A percentile compares a stretch with the other conserved stretches of the same genome.
phyloP scores from a whole-genome alignment of 2,329 filamentous ascomycete species.

The Didymella sp. region DNA sequence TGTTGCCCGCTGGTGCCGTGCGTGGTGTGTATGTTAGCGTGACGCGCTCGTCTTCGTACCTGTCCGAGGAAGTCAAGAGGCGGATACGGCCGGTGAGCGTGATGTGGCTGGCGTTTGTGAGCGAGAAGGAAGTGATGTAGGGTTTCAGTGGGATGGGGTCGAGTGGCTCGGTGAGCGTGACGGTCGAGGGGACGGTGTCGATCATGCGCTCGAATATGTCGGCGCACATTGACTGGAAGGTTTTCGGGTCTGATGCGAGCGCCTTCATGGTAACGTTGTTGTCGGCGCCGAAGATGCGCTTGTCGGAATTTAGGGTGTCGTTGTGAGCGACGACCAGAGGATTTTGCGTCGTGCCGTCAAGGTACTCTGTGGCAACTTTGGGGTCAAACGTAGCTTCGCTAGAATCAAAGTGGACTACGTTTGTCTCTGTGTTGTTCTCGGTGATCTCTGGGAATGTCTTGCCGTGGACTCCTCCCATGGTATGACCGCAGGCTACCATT shows the following conservation, averaged over 20 bases:
- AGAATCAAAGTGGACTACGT: constrained; percentile 35
- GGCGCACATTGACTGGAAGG: constrained; percentile 30
- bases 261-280: constrained; percentile 41
- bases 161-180: constrained; percentile 29
- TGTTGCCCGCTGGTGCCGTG: background rate
- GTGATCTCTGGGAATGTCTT: constrained; percentile 40
- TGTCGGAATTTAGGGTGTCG: constrained; percentile 42
- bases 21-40: constrained; percentile 10
- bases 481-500: constrained; percentile 47
- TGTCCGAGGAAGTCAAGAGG: constrained; percentile 18
- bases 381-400: constrained; percentile 37
- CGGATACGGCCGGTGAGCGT: constrained; percentile 27
- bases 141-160: constrained; percentile 27
- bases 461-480: constrained; percentile 46
- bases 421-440: constrained; percentile 29
- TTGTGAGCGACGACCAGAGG: constrained; percentile 38
- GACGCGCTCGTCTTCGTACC: constrained; percentile 8
- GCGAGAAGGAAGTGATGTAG: constrained; percentile 23
- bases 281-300: constrained; percentile 42
- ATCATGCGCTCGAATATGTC: constrained; percentile 31
- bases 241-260: constrained; percentile 28
- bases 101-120: constrained; percentile 20
- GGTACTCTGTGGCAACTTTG: constrained; percentile 43
- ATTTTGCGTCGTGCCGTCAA: constrained; percentile 38
- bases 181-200: constrained; percentile 29